Conservation (phyloP, 495 filamentous ascomycete genomes). For the Podospora tetraspora region DNA sequence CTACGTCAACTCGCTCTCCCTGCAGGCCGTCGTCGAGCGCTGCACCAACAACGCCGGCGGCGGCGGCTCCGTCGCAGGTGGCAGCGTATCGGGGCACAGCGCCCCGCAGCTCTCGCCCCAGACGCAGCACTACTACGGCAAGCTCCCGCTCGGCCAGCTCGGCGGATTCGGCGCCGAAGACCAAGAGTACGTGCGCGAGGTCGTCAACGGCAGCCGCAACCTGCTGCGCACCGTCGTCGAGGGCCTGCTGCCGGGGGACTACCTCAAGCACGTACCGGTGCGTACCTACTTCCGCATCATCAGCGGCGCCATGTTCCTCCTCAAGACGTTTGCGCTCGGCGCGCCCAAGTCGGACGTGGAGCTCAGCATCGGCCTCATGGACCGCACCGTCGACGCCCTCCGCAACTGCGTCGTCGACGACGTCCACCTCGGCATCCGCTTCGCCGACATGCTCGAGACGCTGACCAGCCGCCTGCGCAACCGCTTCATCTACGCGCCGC, state of each 20-base stretch:
- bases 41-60: constrained; percentile 68
- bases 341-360: constrained; percentile 84
- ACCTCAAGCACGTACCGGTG: constrained; percentile 87
- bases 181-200: constrained; percentile 78
- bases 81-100: constrained; percentile 38
- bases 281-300: constrained; percentile 93
- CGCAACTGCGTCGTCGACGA: constrained; percentile 88
- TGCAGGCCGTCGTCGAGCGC: constrained; percentile 92
- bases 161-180: constrained; percentile 55
- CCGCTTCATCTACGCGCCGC: constrained; percentile 61
- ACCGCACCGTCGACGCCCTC: constrained; percentile 71
- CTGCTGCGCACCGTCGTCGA: constrained; percentile 80
- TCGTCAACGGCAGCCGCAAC: constrained; percentile 79
- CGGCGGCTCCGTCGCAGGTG: constrained; percentile 35
- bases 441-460: constrained; percentile 85
- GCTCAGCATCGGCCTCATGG: constrained; percentile 73
- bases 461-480: constrained; percentile 68
- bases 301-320: constrained; percentile 88
- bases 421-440: constrained; percentile 88
- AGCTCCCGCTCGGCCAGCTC: constrained; percentile 50
- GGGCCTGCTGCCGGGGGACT: constrained; percentile 71
- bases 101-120: constrained; percentile 49
- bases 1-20: constrained; percentile 85
- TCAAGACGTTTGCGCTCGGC: constrained; percentile 89
- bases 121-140: constrained; percentile 53